Percentiles rank a stretch among this genome's conserved stretches.
Conservation (phyloP, 148 eudicot genomes). For the Nepenthes gracilis region DNA sequence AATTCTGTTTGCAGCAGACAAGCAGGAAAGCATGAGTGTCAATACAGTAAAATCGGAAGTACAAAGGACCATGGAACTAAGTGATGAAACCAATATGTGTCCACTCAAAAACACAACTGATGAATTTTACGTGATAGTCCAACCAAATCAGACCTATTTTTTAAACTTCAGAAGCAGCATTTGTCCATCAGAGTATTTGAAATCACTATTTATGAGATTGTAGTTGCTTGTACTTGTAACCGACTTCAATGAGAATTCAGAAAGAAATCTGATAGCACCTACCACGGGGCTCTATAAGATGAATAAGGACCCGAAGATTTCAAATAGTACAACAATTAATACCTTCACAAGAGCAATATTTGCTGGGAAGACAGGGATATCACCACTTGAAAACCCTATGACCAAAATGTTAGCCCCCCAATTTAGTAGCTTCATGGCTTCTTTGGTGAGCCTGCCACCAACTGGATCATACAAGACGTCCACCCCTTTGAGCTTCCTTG, state of each 20-base stretch:
- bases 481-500: constrained; percentile 77
- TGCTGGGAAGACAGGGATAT: constrained; percentile 84
- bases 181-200: no score
- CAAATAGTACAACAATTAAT: background rate
- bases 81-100: no score
- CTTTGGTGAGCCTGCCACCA: constrained; percentile 92
- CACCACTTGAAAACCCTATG: constrained; percentile 97
- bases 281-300: background rate
- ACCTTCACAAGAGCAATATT: constrained; percentile 97
- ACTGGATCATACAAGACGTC: constrained; percentile 98
- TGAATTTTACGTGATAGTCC: no score
- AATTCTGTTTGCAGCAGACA: constrained; percentile 45
- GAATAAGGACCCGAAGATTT: background rate
- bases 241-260: no score
- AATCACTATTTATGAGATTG: no score
- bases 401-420: constrained; percentile 97
- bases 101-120: no score
- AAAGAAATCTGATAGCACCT: background rate
- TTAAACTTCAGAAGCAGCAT: no score
- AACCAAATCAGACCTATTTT: no score
- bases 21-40: background rate
- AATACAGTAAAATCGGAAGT: background rate
- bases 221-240: no score
- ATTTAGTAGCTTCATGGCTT: constrained; percentile 60
- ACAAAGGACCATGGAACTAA: background rate